Conservation (phyloP, 495 filamentous ascomycete species). For the Penicillium odoratum region DNA sequence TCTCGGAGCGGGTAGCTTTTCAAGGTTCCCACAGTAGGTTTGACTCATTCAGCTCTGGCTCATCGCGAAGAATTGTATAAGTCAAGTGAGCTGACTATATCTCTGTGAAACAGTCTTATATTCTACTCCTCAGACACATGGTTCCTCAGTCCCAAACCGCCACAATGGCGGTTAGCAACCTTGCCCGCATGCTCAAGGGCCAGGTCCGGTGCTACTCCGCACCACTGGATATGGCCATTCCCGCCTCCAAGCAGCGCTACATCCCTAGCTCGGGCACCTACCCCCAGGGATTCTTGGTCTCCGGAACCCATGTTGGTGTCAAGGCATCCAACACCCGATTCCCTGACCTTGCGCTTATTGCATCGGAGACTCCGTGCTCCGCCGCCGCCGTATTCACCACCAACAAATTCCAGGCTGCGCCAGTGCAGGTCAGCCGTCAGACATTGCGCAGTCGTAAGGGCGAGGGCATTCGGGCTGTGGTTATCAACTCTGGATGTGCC, state of each 20-base stretch:
- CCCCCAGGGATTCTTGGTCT: slow-evolving; percentile 85
- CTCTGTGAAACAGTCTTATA: not conserved
- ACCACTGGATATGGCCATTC: slow-evolving; percentile 60
- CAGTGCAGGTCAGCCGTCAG: slow-evolving; percentile 77
- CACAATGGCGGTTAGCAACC: slow-evolving; percentile 36
- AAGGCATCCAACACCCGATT: slow-evolving; percentile 87
- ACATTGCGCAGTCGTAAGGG: slow-evolving; percentile 66
- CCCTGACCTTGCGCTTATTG: slow-evolving; percentile 85
- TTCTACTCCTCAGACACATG: slow-evolving; percentile 23
- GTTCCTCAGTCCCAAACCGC: slow-evolving; percentile 30
- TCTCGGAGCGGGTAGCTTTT: slow-evolving; percentile 29
- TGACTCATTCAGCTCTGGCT: slow-evolving; percentile 18
- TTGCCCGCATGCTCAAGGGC: slow-evolving; percentile 44
- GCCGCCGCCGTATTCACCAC: slow-evolving; percentile 95
- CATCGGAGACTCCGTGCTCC: slow-evolving; percentile 85
- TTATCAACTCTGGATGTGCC: slow-evolving; percentile 95
- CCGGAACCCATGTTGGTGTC: slow-evolving; percentile 87
- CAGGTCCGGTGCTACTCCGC: slow-evolving; percentile 61
- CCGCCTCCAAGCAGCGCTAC: slow-evolving; percentile 79
- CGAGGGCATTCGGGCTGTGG: slow-evolving; percentile 71
- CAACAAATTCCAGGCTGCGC: slow-evolving; percentile 97
- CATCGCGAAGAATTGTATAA: not conserved
- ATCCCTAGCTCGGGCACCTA: slow-evolving; percentile 84
- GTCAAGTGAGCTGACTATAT: not conserved
- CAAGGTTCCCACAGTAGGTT: slow-evolving; percentile 12